Evolutionary conservation across 208 protist genomes (phyloP), one percentile per base, ranked within the genome.

Genomic region (Kentomonas sorsogonicus): DNA sequence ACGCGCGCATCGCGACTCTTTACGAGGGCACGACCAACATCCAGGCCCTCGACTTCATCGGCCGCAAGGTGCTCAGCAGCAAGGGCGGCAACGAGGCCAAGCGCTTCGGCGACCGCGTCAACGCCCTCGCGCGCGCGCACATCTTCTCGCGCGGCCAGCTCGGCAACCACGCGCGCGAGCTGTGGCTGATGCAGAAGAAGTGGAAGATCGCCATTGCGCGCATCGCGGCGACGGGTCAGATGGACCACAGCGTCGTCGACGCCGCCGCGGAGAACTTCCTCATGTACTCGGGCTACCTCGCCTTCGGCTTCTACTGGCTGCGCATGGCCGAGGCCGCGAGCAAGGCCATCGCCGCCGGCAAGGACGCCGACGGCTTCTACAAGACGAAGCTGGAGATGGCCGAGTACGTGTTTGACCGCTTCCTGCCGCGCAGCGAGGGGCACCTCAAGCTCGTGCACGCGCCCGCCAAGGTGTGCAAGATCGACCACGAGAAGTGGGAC

Each of bases 1-100:
- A 92, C 55, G 71, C 80, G 5, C 79, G 78, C 60, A 87, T 89
- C 63, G 64, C 71, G 0, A 79, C 81, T 2, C 63, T 93, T 18
- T 90, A 89, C 69, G 86, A 92, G 54, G 86, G 86, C 59, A 94
- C 86, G 30, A 93, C 84, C 1, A 74, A 82, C 23, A 80, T 93
- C 48, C 86, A 96, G 69, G 77, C 83, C 26, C 53, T 93, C 34
- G 91, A 94, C 58, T 85, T 96, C 40, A 79, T 96, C 38, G 80
- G 81, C 3, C 75, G 84, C 54, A 93, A 94, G 66, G 60, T 96
- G 22, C 64, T 91, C 26, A 69, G 69, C 26, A 66, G 74, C 18
- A 86, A 83, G 54, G 66, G 64, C 39, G 74, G 77, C 43, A 69
- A 77, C 46, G 71, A 74, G 43, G 51, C 65, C 10, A 27, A 66